A percentile compares a stretch with the other conserved stretches of the same genome.
Evolutionary conservation across 1,284 basidiomycete genomes (phyloP).

Genomic region (Athelia psychrophila): DNA sequence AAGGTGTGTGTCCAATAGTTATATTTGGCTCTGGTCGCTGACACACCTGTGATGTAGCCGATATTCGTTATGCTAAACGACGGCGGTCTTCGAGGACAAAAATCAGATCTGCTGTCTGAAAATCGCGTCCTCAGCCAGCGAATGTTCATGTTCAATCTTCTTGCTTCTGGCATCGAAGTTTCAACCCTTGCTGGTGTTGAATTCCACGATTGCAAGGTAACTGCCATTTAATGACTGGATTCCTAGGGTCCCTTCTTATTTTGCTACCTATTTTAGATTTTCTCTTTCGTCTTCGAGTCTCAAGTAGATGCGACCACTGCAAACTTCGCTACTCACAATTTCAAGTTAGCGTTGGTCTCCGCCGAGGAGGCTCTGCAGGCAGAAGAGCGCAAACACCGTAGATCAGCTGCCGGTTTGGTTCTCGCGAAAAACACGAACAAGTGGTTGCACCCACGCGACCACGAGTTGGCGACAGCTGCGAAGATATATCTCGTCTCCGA

Average conservation of each 20-base stretch:
- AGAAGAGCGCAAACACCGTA: background rate
- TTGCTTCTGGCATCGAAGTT: constrained; percentile 46
- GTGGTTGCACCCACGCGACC: background rate
- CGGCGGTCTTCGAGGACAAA: constrained; percentile 31
- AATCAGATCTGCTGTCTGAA: constrained; percentile 12
- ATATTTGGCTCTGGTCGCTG: no score
- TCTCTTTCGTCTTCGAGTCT: constrained; percentile 44
- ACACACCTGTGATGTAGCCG: constrained; percentile 36
- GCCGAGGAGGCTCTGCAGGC: constrained; percentile 9
- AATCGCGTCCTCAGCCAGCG: constrained; percentile 45
- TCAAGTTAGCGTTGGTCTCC: constrained; percentile 7
- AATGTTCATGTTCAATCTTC: constrained; percentile 43
- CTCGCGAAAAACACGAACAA: no score
- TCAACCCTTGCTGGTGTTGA: constrained; percentile 48
- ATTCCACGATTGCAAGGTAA: constrained; percentile 64
- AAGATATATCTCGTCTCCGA: constrained; percentile 1
- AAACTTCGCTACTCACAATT: constrained; percentile 4
- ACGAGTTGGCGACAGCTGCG: constrained; percentile 9
- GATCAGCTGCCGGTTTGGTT: background rate
- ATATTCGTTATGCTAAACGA: constrained; percentile 66
- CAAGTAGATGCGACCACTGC: constrained; percentile 17
- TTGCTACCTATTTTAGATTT: constrained; percentile 35
- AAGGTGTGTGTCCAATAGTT: constrained; percentile 30
- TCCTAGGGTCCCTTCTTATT: no score
- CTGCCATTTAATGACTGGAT: constrained; percentile 2